A percentile compares a stretch with the other conserved stretches of the same genome.
phyloP scores from a whole-genome alignment of 306 rosid genomes.

The Dalbergia cultrata region DNA sequence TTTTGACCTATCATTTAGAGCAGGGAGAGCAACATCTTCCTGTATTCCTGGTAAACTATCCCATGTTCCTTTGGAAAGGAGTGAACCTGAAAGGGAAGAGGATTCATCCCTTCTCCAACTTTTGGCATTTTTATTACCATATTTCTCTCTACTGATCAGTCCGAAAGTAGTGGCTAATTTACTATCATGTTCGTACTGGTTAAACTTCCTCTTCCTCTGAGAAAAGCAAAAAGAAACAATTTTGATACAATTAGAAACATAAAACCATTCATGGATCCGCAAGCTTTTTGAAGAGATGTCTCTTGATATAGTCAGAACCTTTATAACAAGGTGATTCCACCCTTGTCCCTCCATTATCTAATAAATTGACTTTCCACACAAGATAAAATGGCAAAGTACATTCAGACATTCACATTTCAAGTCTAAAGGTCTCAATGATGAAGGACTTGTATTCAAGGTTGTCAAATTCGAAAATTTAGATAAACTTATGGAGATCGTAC shows the following conservation, averaged over 20 bases:
- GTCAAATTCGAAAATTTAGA: too few species aligned
- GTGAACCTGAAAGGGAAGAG: conserved; percentile 14
- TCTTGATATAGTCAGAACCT: background rate
- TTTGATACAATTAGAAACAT: background rate
- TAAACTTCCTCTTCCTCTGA: conserved; percentile 43
- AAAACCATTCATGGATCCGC: background rate
- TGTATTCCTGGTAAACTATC: conserved; percentile 4
- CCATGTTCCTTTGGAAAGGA: background rate
- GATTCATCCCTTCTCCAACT: background rate
- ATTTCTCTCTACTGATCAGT: background rate
- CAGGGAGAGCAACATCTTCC: conserved; percentile 10
- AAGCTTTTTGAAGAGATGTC: background rate
- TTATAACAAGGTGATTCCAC: background rate
- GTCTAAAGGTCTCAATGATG: background rate
- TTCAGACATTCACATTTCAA: background rate
- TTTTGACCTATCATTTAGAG: conserved; percentile 17
- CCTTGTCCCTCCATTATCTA: background rate
- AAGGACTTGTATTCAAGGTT: too few species aligned
- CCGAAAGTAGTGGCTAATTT: conserved; percentile 5
- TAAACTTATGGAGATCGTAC: too few species aligned
- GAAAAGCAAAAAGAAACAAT: background rate
- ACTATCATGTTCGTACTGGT: conserved; percentile 19
- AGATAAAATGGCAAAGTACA: background rate
- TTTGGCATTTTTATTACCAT: conserved; percentile 6
- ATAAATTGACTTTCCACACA: background rate